phyloP scores from a whole-genome alignment of 768 basidiomycete genomes.

The Xerocomellus intermedius region DNA sequence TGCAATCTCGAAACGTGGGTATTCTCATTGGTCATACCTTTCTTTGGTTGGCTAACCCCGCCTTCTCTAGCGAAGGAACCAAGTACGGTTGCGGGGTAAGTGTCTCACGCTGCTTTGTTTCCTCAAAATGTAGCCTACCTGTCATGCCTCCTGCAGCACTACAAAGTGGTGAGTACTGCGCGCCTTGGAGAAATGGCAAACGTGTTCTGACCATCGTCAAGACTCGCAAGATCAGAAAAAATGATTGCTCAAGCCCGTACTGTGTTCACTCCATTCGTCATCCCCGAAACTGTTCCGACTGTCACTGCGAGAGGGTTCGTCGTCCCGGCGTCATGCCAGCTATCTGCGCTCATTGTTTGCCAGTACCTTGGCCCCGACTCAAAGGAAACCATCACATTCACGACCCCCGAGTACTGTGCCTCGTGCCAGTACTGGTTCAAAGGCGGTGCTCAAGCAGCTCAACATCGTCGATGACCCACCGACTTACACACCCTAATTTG shows the following conservation, averaged over 20 bases:
- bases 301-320: conserved; percentile 45
- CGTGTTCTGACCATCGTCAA: conserved; percentile 15
- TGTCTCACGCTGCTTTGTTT: conserved; percentile 24
- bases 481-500: conserved; percentile 2
- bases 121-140: not conserved
- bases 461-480: conserved; percentile 33
- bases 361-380: conserved; percentile 70
- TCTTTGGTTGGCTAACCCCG: conserved; percentile 27
- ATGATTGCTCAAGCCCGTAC: conserved; percentile 34
- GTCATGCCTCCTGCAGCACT: conserved; percentile 48
- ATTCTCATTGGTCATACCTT: conserved; percentile 17
- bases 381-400: conserved; percentile 55
- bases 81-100: conserved; percentile 68
- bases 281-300: conserved; percentile 40
- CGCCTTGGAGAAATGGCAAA: conserved; percentile 9
- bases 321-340: not conserved
- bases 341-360: conserved; percentile 1
- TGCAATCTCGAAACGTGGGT: conserved; percentile 57
- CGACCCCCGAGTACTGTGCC: conserved; percentile 53
- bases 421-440: conserved; percentile 61
- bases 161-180: conserved; percentile 57
- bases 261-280: conserved; percentile 44
- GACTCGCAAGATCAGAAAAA: conserved; percentile 36
- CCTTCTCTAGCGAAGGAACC: conserved; percentile 59
- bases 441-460: conserved; percentile 43